Percentiles rank a stretch among this genome's conserved stretches.
Conservation (phyloP, 2,329 filamentous ascomycete genomes). For the Cercospora sp. region DNA sequence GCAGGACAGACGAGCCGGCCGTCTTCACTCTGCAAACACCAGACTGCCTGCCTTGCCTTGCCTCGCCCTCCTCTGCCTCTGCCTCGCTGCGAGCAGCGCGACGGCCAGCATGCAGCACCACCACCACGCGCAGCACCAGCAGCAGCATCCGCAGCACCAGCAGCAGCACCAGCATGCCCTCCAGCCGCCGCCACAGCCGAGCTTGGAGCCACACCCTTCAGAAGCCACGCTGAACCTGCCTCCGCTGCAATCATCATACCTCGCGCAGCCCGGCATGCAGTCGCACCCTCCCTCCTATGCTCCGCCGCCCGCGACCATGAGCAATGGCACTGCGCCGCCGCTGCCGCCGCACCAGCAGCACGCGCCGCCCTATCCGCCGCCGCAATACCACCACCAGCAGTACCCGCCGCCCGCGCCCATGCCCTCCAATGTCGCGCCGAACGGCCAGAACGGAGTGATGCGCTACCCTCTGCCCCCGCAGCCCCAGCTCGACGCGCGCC, state of each 20-base stretch:
- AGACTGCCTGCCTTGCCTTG: neutral
- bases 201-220: conserved; percentile 14
- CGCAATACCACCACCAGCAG: conserved; percentile 27
- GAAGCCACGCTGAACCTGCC: conserved; percentile 24
- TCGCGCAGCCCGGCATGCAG: conserved; percentile 27
- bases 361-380: conserved; percentile 29
- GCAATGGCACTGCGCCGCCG: conserved; percentile 25
- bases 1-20: conserved; percentile 2
- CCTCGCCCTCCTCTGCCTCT: neutral
- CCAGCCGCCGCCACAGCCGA: conserved; percentile 19
- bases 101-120: conserved; percentile 3
- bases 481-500: conserved; percentile 45
- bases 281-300: conserved; percentile 30
- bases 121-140: neutral
- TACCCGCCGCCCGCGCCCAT: conserved; percentile 15
- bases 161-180: conserved; percentile 1
- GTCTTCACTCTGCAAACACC: conserved; percentile 1
- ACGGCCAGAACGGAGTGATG: conserved; percentile 33
- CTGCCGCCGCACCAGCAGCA: conserved; percentile 21
- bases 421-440: conserved; percentile 18
- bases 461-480: conserved; percentile 58
- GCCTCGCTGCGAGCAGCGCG: neutral
- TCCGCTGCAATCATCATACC: conserved; percentile 30
- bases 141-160: neutral
- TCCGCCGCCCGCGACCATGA: conserved; percentile 16